Base-by-base conservation (phyloP, 768 basidiomycete species). In the Suillus subluteus region DNA sequence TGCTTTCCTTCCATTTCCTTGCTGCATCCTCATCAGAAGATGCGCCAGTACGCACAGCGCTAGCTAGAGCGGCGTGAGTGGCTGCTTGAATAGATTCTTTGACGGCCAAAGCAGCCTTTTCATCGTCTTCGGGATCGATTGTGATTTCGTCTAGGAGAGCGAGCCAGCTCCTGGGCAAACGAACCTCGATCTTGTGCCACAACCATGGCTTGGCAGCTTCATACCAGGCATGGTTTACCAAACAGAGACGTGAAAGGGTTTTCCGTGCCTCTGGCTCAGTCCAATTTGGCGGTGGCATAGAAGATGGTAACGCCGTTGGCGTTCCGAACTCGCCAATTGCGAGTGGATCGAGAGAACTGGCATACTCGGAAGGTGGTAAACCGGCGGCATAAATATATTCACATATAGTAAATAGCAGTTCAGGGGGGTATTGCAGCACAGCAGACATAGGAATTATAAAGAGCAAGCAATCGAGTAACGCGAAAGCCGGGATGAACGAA, bases 181-280 rank as follows among this genome's bases (percentile, higher is more conserved):
- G 86, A 62, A 96, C 90, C 75, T 95, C 94, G 68, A 95, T 81
- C 67, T 88, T 88, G 66, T 86, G 86, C 93, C 94, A 96, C 6
- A 96, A 80, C 91, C 91, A 95, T 0, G 93, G 93, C 70, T 90
- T 91, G n/a, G 94, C 91, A 1, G 92, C 94, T 37, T 87, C 85
- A 73, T 88, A 87, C 91, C 91, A 95, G 3, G 87, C 83, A 72
- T 82, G 90, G 72, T 88, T 92, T 52, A 94, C 92, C 67, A 92
- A 85, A 71, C 90, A 92, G 54, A 95, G 88, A 70, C 78, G 88
- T 6, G 86, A 82, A 26, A 96, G 82, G 0, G 94, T 89, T 65
- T 78, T 82, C 15, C 93, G 86, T 32, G 87, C 82, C 38, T 87
- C 71, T 6, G 86, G 81, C 68, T 94, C 93, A 0, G 91, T 79